Percentiles rank a stretch among this genome's conserved stretches.
Conservation (phyloP, 257 asterid species). For the Fraxinus anomala region DNA sequence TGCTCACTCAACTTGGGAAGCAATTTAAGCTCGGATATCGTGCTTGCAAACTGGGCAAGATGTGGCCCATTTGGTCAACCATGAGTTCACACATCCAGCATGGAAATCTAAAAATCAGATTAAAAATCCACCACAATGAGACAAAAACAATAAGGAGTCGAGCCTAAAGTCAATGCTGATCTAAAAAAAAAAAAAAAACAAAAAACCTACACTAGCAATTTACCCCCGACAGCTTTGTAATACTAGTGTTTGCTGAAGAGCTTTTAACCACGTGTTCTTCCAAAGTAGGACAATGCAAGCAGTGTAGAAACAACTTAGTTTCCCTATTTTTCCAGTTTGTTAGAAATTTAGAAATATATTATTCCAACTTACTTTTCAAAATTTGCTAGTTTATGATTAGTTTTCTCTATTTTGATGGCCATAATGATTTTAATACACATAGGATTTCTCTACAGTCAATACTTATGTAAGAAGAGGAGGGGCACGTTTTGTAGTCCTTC, state of each 20-base stretch:
- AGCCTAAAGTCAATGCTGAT: neutral
- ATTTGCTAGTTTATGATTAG: too few species aligned
- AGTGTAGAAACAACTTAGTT: too few species aligned
- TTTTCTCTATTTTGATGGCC: too few species aligned
- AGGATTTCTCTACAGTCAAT: too few species aligned
- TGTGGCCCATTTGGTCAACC: conserved; percentile 38
- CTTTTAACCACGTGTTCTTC: neutral
- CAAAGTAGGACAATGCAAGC: too few species aligned
- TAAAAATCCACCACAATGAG: neutral
- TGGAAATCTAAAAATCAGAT: conserved; percentile 27
- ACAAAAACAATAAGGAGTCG: neutral
- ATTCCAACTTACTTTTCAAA: too few species aligned
- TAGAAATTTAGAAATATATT: too few species aligned
- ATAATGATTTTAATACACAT: too few species aligned
- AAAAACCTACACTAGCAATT: neutral
- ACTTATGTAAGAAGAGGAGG: too few species aligned
- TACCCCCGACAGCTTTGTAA: neutral
- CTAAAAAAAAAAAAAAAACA: neutral
- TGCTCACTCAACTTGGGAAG: conserved; percentile 20
- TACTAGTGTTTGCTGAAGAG: neutral
- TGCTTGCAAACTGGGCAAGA: conserved; percentile 40
- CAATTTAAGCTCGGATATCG: conserved; percentile 22
- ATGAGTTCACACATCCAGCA: conserved; percentile 32
- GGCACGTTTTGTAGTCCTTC: too few species aligned
- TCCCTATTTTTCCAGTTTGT: too few species aligned